A percentile compares a stretch with the other conserved stretches of the same genome.
Conservation (phyloP, 768 basidiomycete species). For the Galerina marginata region DNA sequence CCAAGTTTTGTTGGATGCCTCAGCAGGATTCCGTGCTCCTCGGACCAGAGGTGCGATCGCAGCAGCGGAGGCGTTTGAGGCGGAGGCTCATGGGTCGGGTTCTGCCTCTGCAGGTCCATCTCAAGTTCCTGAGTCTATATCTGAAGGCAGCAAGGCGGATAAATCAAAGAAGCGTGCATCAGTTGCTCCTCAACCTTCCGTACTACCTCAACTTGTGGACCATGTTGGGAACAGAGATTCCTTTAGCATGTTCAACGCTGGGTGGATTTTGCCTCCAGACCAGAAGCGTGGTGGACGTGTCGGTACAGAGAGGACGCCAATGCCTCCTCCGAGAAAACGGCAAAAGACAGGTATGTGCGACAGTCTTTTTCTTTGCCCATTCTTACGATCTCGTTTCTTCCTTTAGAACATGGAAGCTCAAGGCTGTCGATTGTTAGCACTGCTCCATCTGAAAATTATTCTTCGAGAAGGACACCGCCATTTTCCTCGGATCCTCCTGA, state of each 20-base stretch:
- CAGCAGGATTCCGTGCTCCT: slow-evolving; percentile 54
- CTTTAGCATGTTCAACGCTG: slow-evolving; percentile 83
- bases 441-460: slow-evolving; percentile 51
- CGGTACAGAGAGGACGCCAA: slow-evolving; percentile 45
- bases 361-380: slow-evolving; percentile 5
- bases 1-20: slow-evolving; percentile 38
- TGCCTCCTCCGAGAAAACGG: slow-evolving; percentile 62
- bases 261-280: slow-evolving; percentile 86
- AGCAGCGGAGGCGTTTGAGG: slow-evolving; percentile 50
- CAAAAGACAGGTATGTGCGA: slow-evolving; percentile 46
- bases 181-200: slow-evolving; percentile 31
- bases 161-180: slow-evolving; percentile 34
- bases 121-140: slow-evolving; percentile 9
- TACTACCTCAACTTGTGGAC: slow-evolving; percentile 64
- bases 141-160: slow-evolving; percentile 7
- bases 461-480: slow-evolving; percentile 28
- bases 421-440: slow-evolving; percentile 54
- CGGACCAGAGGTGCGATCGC: slow-evolving; percentile 53
- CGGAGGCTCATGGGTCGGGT: slow-evolving; percentile 23
- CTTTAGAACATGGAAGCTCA: slow-evolving; percentile 44
- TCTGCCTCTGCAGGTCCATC: slow-evolving; percentile 1
- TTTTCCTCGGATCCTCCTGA: slow-evolving; percentile 27
- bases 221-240: slow-evolving; percentile 73
- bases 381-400: neutral
- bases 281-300: slow-evolving; percentile 65